phyloP scores from a whole-genome alignment of 2,329 filamentous ascomycete genomes.

The Fusarium coicis region DNA sequence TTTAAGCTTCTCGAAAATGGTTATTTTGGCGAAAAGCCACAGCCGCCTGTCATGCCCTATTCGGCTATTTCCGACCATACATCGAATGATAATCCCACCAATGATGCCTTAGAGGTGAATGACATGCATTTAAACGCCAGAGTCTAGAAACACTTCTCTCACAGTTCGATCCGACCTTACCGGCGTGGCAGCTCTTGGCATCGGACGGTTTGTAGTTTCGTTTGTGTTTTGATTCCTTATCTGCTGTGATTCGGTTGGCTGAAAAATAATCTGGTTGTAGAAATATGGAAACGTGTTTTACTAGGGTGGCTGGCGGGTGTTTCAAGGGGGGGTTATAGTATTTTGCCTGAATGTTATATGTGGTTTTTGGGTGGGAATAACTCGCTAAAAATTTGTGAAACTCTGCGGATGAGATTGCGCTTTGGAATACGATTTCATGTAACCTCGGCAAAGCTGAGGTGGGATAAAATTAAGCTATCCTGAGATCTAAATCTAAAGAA shows the following conservation, averaged over 20 bases:
- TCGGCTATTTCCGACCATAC: slow-evolving; percentile 13
- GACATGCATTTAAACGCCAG: neutral
- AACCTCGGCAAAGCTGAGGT: neutral
- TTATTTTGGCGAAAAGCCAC: slow-evolving; percentile 12
- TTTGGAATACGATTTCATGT: neutral
- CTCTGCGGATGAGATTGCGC: neutral
- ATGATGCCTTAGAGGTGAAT: neutral
- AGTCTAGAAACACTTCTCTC: slow-evolving; percentile 4
- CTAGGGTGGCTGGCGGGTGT: neutral
- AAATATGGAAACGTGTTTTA: slow-evolving; percentile 4
- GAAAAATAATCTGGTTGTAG: neutral
- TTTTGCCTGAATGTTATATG: neutral
- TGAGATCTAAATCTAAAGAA: neutral
- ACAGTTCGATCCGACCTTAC: neutral
- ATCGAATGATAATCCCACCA: neutral
- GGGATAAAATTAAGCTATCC: neutral
- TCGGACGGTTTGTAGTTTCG: slow-evolving; percentile 1
- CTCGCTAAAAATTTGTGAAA: neutral
- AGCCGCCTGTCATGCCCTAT: slow-evolving; percentile 8
- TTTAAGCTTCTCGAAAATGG: slow-evolving; percentile 9
- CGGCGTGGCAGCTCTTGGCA: neutral
- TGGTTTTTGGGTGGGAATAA: neutral
- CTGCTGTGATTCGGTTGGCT: neutral
- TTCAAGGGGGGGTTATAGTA: slow-evolving; percentile 10
- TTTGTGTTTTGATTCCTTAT: neutral